phyloP scores from a whole-genome alignment of 148 eudicot genomes.

The Euryodendron excelsum region DNA sequence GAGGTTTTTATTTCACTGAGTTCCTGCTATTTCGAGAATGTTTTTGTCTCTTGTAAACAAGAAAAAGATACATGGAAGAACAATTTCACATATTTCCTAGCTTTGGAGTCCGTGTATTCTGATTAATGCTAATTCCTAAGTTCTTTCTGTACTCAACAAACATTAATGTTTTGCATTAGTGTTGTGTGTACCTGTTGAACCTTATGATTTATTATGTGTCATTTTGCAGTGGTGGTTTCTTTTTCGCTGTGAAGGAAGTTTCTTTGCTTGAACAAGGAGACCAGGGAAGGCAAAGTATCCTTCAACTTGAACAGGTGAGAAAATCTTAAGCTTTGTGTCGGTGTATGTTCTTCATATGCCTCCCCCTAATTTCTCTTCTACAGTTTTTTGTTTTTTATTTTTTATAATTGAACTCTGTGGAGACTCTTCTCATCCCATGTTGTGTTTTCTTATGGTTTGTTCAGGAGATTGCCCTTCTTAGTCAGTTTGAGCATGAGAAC shows the following conservation, averaged over 20 bases:
- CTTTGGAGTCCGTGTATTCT: neutral
- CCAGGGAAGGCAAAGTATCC: conserved; percentile 57
- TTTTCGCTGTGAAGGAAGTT: conserved; percentile 91
- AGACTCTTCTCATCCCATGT: neutral
- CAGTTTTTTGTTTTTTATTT: too few relatives aligned
- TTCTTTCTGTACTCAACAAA: neutral
- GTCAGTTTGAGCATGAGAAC: conserved; percentile 83
- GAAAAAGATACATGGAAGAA: neutral
- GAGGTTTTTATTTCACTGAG: too few relatives aligned
- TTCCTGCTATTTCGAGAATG: too few relatives aligned
- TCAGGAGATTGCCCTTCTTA: conserved; percentile 78
- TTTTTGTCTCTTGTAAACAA: neutral
- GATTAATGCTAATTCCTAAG: neutral
- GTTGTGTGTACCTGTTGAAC: neutral
- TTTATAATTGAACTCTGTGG: neutral
- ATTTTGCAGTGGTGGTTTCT: conserved; percentile 62
- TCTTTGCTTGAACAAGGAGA: conserved; percentile 79
- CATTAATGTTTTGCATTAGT: neutral
- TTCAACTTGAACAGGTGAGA: conserved; percentile 74
- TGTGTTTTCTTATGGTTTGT: neutral
- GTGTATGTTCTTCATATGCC: neutral
- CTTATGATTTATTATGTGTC: neutral
- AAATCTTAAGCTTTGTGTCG: neutral
- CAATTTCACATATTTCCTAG: neutral
- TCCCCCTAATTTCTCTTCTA: neutral